Base-by-base conservation (phyloP, 1,139 yeast species). In the Hanseniaspora gamundiae region DNA sequence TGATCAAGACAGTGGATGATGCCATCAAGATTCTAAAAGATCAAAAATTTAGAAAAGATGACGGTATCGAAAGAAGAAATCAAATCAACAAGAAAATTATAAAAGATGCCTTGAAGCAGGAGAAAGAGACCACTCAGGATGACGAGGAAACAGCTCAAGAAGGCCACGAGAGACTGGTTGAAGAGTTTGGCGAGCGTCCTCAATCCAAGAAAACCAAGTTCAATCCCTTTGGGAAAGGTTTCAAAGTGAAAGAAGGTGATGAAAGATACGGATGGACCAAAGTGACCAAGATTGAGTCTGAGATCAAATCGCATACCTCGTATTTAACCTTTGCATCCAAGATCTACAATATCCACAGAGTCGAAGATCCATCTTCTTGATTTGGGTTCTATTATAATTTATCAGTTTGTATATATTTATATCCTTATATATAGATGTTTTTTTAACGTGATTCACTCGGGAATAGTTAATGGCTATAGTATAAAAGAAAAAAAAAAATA, bases 271-370 rank as follows among this genome's bases (percentile, higher is more conserved):
- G 73, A 30, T 93, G 99, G 99, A 68, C 71, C 48, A 73, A 85
- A 51, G 93, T 88, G 21, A 78, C 95, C 14, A 80, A 78, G 58
- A 69, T 81, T 3, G 98, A 91, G 60, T 57, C 78, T 3, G 97
- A 91, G 56, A 71, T 91, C 55, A 91, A 88, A 64, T 81, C 88
- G 20, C 99, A 93, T 54, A 93, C 99, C 0, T 86, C 96, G 1
- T 93, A 86, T 59, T 67, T 93, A 58, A 86, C 96, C 1, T 93
- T 93, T 72, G 99, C 98, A 30, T 70, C 63, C 49, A 69, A 67
- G 43, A 52, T 56, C 17, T 44, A 48, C 16, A 47, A 52, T 38
- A 52, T 50, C 21, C 45, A 52, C 17, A 53, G 58, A 10, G 35
- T n/a, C 8, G 17, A 14, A 6, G 14, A 33, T 3, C 6, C 6